Base-by-base conservation (phyloP, 805 yeast species). In the Nakazawaea ishiwadae region DNA sequence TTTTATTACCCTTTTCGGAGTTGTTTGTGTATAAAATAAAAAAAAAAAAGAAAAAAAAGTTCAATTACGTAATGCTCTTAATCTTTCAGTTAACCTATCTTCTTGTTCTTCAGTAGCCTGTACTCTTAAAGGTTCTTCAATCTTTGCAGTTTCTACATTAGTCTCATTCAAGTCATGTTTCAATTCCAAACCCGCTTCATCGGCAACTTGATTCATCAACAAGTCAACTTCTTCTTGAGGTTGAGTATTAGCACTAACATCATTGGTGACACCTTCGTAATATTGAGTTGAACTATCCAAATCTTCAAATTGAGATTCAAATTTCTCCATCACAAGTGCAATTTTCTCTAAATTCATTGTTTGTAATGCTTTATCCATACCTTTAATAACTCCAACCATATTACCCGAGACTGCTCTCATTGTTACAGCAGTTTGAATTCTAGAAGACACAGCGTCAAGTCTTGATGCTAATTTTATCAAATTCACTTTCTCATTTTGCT, bases 361-460 rank as follows among this genome's bases (percentile, higher is more conserved):
- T 54, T 87, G 93, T 66, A 93, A 74, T 1, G 99, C 99, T 54
- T 78, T 81, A 61, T 93, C 99, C 98, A 93, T 91, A 8, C 97
- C 97, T 55, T 73, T 79, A 44, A 95, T 93, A 10, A 91, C 98
- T 37, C 76, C 80, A 7, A 93, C 77, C 98, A 93, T 93, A 52
- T 89, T 90, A 2, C 90, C 89, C 0, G 96, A 87, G 9, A 93
- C 96, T 37, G 86, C 79, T 50, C 96, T 75, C 99, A 93, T 93
- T 0, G 98, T 91, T 5, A 93, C 97, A 0, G 99, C 99, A 0
- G 99, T 93, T 54, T 91, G 97, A 2, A 93, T 96, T 45, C 99
- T 67, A 4, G 95, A 83, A 0, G 98, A 95, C 18, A 93, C 99
- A 0, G 98, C 91, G 63, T 93, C 99, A 16, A 93, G 86, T 44